Percentiles rank a stretch among this genome's conserved stretches.
Conservation (phyloP, 1,139 yeast genomes). For the Candida tetrigidarum region DNA sequence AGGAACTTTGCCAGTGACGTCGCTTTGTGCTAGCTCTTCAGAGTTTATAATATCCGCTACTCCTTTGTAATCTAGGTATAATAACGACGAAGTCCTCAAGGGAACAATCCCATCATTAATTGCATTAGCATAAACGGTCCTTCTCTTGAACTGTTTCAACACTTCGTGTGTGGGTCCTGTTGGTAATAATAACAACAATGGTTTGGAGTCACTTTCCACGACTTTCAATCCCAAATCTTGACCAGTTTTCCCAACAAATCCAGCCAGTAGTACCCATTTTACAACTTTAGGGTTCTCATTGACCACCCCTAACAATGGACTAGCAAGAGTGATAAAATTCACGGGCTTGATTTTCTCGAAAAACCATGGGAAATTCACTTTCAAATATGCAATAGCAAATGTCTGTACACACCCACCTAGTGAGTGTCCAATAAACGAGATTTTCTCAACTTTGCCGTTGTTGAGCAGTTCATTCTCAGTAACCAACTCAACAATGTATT, state of each 20-base stretch:
- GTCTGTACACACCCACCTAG: conserved; percentile 91
- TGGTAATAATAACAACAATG: conserved; percentile 75
- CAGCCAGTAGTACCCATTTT: conserved; percentile 82
- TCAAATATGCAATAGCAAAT: conserved; percentile 81
- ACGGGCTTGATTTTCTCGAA: conserved; percentile 69
- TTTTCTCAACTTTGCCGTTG: conserved; percentile 50
- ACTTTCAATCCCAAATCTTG: conserved; percentile 77
- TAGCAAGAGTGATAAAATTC: conserved; percentile 84
- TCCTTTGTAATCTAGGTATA: conserved; percentile 64
- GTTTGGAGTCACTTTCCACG: conserved; percentile 47
- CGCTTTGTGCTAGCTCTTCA: conserved; percentile 10
- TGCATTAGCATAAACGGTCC: conserved; percentile 81
- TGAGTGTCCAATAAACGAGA: conserved; percentile 92
- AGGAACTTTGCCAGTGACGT: conserved; percentile 13
- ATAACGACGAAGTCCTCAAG: conserved; percentile 78
- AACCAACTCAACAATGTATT: conserved; percentile 67
- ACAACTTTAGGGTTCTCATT: conserved; percentile 90
- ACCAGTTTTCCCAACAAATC: conserved; percentile 93
- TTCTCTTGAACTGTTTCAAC: conserved; percentile 60
- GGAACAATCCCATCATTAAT: conserved; percentile 96
- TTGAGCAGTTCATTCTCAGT: conserved; percentile 36
- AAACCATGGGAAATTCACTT: conserved; percentile 69
- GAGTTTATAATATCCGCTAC: conserved; percentile 46
- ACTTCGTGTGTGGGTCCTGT: conserved; percentile 79
- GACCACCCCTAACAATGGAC: conserved; percentile 84